phyloP scores from a whole-genome alignment of 2,329 filamentous ascomycete genomes.

The Clonostachys byssicola region DNA sequence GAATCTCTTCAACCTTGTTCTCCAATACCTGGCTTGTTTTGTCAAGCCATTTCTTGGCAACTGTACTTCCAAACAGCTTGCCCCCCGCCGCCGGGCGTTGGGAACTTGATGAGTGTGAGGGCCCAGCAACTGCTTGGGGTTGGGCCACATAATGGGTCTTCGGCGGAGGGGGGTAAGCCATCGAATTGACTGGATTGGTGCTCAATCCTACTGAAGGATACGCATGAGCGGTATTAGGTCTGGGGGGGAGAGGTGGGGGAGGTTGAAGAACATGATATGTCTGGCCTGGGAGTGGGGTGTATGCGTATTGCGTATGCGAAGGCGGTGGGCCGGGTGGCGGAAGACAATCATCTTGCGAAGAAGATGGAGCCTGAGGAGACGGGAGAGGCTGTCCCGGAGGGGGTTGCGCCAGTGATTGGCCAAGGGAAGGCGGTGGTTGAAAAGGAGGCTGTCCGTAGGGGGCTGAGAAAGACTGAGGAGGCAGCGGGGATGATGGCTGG shows the following conservation, averaged over 20 bases:
- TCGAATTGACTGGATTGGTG: conserved; percentile 8
- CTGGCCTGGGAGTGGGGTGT: no score
- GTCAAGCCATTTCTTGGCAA: conserved; percentile 12
- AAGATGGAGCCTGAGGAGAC: background rate
- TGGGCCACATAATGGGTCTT: conserved; percentile 20
- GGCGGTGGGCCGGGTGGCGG: no score
- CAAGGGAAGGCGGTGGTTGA: background rate
- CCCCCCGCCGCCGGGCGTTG: background rate
- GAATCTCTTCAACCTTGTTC: conserved; percentile 8
- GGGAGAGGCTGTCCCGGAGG: background rate
- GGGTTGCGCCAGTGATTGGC: background rate
- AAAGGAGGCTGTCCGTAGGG: background rate
- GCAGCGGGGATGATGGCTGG: background rate
- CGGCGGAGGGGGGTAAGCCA: conserved; percentile 22
- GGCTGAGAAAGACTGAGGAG: background rate
- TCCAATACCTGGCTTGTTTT: conserved; percentile 15
- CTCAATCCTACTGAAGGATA: conserved; percentile 9
- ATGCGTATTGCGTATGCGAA: no score
- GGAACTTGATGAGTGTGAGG: background rate
- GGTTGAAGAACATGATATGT: background rate
- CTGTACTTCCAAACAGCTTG: conserved; percentile 10
- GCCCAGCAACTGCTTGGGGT: conserved; percentile 4
- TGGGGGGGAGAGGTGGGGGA: conserved; percentile 4
- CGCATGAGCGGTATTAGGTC: conserved; percentile 3
- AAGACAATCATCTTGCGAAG: background rate